A percentile compares a stretch with the other conserved stretches of the same genome.
phyloP scores from a whole-genome alignment of 306 rosid genomes.

The Sicyos baderoa region DNA sequence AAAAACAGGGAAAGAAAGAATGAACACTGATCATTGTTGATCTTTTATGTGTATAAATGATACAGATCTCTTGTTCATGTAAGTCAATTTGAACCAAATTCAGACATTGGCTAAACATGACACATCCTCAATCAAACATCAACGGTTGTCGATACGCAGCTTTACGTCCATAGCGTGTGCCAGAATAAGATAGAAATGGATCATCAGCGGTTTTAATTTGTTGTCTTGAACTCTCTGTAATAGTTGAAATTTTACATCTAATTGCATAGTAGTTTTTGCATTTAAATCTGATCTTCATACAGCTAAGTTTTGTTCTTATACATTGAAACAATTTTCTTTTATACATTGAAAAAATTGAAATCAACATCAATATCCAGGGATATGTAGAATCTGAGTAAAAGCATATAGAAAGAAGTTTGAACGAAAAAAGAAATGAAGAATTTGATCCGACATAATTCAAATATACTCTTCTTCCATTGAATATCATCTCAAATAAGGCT shows the following conservation, averaged over 20 bases:
- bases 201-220: too few species aligned
- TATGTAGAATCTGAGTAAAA: too few species aligned
- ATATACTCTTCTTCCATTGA: background rate
- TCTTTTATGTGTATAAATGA: constrained; percentile 1
- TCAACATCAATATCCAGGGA: background rate
- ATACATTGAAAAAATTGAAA: background rate
- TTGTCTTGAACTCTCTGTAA: background rate
- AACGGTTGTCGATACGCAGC: background rate
- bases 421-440: too few species aligned
- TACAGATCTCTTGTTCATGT: background rate
- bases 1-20: background rate
- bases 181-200: too few species aligned
- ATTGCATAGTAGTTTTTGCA: background rate
- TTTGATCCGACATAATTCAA: background rate
- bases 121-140: background rate
- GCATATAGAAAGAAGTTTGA: too few species aligned
- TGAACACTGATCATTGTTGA: background rate
- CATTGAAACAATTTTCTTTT: background rate
- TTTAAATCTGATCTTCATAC: background rate
- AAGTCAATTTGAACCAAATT: background rate
- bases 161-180: too few species aligned
- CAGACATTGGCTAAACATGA: background rate
- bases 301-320: constrained; percentile 1
- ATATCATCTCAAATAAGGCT: background rate
- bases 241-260: constrained; percentile 4